Evolutionary conservation across 192 early-diverging fungal genomes (phyloP), one percentile per base, ranked within the genome.

Genomic region (Coemansia sp.): DNA sequence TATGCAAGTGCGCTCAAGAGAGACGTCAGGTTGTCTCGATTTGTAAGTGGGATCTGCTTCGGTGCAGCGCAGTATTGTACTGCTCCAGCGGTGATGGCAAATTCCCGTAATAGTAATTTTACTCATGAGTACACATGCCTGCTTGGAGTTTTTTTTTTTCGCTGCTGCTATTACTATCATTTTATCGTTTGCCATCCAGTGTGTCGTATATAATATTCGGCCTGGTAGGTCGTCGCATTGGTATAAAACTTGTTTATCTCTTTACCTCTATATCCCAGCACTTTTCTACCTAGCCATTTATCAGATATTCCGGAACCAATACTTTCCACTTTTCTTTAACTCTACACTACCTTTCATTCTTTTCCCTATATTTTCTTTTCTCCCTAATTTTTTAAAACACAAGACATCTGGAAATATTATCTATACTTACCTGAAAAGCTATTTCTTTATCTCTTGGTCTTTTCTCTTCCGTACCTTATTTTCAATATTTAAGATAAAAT

Each of bases 11-110:
- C 13, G 21, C 9, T 8, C 46, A 48, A 48, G 12, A 48, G 18
- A 10, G 21, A 23, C 23, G 12, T 3, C 23, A 7, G 7, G 12
- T 48, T 48, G 46, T 48, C 3, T 13, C 24, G 21, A 48, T 23
- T 24, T 10, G 11, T 37, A 37, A 10, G n/a, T 23, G 23, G 23
- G 46, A 48, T 48, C 21, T 48, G 46, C 21, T 48, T 22, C 9
- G 22, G 12, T 13, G 23, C 18, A 48, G 46, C 46, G 46, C 46
- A 48, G 46, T 48, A 48, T 48, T 18, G 46, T 48, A 48, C 46
- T 48, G 46, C 46, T 23, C 22, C 24, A 13, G 46, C 46, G 21
- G 23, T 23, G 18, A 48, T 14, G 18, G 46, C 46, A 48, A 18
- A 18, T 12, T 22, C 46, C 46, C 12, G 46, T 24, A 48, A 48